Evolutionary conservation across 1,139 yeast genomes (phyloP).

Genomic region (Sugiyamaella neomexicana): DNA sequence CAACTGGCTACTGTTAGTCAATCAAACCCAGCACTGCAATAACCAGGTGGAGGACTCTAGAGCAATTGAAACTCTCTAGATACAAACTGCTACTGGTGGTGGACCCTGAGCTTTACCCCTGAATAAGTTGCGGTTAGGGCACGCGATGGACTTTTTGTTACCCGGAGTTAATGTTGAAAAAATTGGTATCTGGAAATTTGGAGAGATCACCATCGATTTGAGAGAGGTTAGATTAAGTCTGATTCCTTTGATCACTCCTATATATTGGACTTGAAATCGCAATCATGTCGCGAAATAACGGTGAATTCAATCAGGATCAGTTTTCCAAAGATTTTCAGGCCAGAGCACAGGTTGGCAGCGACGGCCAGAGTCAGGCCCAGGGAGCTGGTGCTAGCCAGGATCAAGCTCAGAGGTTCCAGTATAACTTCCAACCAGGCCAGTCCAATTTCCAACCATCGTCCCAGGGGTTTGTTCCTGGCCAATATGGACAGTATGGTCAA

Average conservation of each 20-base stretch:
- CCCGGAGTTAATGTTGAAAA: conserved; percentile 9
- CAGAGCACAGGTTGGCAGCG: conserved; percentile 18
- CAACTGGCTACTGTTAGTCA: too few species aligned
- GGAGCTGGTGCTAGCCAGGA: conserved; percentile 2
- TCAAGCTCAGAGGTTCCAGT: conserved; percentile 21
- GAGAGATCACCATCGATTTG: too few species aligned
- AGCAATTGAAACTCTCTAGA: too few species aligned
- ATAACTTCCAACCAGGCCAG: conserved; percentile 22
- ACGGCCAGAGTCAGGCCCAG: conserved; percentile 18
- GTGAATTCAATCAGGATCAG: conserved; percentile 18
- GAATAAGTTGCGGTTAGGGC: conserved; percentile 1
- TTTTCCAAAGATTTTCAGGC: conserved; percentile 20
- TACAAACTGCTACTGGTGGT: not conserved
- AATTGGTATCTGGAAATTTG: not conserved
- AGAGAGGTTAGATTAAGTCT: too few species aligned
- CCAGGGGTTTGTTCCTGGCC: conserved; percentile 30
- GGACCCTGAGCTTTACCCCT: not conserved
- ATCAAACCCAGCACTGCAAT: too few species aligned
- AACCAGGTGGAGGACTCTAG: not conserved
- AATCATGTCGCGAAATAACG: conserved; percentile 14
- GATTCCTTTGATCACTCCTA: too few species aligned
- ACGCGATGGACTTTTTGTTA: not conserved
- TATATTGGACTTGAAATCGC: not conserved
- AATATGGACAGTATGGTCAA: conserved; percentile 35
- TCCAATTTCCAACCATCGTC: conserved; percentile 22